phyloP scores from a whole-genome alignment of 345 rosid species.

The Microthlaspi erraticum region DNA sequence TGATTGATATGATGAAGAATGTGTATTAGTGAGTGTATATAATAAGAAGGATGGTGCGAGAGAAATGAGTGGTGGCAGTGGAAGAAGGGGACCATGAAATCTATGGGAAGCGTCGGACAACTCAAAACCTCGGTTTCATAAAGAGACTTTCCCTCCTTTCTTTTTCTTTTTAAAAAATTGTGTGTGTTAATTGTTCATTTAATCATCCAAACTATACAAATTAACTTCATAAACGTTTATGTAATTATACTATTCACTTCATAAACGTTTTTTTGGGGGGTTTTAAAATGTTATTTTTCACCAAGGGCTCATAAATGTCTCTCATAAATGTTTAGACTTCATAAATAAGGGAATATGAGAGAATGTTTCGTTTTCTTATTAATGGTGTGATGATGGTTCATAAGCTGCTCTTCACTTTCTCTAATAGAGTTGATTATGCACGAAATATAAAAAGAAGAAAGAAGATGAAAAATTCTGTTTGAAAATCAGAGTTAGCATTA shows the following conservation, averaged over 20 bases:
- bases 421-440: neutral
- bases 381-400: constrained; percentile 21
- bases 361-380: constrained; percentile 31
- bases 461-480: too few relatives aligned
- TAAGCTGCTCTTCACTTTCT: neutral
- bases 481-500: neutral
- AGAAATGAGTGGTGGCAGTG: constrained; percentile 47
- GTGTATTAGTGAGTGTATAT: constrained; percentile 23
- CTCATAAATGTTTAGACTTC: neutral
- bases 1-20: constrained; percentile 31
- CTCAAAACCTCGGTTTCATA: constrained; percentile 45
- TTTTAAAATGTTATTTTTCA: neutral
- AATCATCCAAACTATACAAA: too few relatives aligned
- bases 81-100: constrained; percentile 50
- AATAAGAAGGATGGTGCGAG: constrained; percentile 45
- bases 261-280: too few relatives aligned
- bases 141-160: constrained; percentile 37
- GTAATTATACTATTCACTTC: too few relatives aligned
- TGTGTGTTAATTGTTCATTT: too few relatives aligned
- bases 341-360: neutral
- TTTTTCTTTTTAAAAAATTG: neutral
- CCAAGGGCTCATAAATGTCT: neutral
- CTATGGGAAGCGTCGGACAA: constrained; percentile 46
- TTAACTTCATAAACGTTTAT: too few relatives aligned
- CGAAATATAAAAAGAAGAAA: too few relatives aligned